Conservation (phyloP, 2,329 filamentous ascomycete species). For the Cordyceps cateniannulata region DNA sequence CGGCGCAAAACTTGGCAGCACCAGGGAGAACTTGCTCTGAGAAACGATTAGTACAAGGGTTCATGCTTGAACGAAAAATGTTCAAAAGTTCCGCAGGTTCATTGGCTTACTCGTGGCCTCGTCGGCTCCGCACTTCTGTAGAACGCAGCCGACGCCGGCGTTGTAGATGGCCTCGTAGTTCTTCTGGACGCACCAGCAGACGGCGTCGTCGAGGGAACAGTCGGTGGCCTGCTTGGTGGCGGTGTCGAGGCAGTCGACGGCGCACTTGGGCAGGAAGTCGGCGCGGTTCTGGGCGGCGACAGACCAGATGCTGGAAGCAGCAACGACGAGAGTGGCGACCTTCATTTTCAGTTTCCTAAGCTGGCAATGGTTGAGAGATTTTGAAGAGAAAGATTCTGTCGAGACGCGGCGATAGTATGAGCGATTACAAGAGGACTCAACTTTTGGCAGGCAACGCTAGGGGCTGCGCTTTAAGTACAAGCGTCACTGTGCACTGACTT, state of each 20-base stretch:
- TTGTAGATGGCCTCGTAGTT: constrained; percentile 24
- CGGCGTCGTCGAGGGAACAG: constrained; percentile 21
- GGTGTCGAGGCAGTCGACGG: constrained; percentile 22
- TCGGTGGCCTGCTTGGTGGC: constrained; percentile 19
- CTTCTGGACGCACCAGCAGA: constrained; percentile 21
- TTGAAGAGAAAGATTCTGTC: background rate
- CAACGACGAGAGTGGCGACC: constrained; percentile 16
- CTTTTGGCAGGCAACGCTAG: background rate
- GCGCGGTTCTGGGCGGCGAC: constrained; percentile 16
- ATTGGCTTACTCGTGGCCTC: constrained; percentile 23
- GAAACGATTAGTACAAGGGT: background rate
- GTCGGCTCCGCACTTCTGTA: constrained; percentile 22
- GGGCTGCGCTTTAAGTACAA: background rate
- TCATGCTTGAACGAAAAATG: no score
- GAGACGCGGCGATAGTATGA: no score
- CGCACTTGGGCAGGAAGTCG: constrained; percentile 24
- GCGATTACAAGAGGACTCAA: background rate
- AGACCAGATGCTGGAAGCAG: constrained; percentile 16
- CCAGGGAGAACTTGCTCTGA: constrained; percentile 16
- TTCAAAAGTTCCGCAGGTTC: no score
- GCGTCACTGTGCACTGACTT: background rate
- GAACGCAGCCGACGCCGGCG: constrained; percentile 21
- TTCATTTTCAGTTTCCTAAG: constrained; percentile 19
- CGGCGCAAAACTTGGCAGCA: constrained; percentile 15
- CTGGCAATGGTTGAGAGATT: background rate